A percentile compares a stretch with the other conserved stretches of the same genome.
Conservation (phyloP, 169 alveolate genomes). For the Plasmodium malariae region DNA sequence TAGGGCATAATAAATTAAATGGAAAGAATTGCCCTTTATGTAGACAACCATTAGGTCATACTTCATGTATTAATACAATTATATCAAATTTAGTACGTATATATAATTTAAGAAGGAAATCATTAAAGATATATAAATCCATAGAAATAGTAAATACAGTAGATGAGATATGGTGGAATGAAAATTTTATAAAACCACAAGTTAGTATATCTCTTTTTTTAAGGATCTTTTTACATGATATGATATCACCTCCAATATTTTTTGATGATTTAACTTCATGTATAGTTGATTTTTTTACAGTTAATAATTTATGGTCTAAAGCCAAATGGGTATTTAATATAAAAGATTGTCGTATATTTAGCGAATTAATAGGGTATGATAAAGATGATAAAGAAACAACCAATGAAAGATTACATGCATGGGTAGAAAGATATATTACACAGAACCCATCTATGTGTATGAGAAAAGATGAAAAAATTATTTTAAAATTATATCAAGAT, state of each 20-base stretch:
- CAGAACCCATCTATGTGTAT: slow-evolving; percentile 81
- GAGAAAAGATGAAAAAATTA: slow-evolving; percentile 78
- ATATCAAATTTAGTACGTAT: slow-evolving; percentile 86
- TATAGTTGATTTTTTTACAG: slow-evolving; percentile 83
- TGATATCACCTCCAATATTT: slow-evolving; percentile 84
- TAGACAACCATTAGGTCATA: slow-evolving; percentile 88
- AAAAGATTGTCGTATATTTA: slow-evolving; percentile 80
- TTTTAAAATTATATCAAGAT: slow-evolving; percentile 81
- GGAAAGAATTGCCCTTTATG: slow-evolving; percentile 91
- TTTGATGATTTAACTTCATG: slow-evolving; percentile 87
- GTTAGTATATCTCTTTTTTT: slow-evolving; percentile 84
- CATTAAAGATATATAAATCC: slow-evolving; percentile 42
- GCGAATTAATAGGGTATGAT: slow-evolving; percentile 82
- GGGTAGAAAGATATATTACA: slow-evolving; percentile 85
- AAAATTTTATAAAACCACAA: slow-evolving; percentile 83
- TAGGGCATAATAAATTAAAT: slow-evolving; percentile 84
- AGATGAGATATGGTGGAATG: slow-evolving; percentile 88
- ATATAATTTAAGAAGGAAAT: slow-evolving; percentile 80
- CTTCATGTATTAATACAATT: slow-evolving; percentile 87
- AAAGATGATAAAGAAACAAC: slow-evolving; percentile 61
- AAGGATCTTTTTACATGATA: slow-evolving; percentile 82
- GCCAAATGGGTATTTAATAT: slow-evolving; percentile 85
- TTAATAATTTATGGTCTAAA: slow-evolving; percentile 80
- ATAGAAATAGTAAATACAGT: slow-evolving; percentile 49
- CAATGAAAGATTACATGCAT: slow-evolving; percentile 79